Evolutionary conservation across 345 rosid species (phyloP).

Genomic region (Atalantia buxifolia): DNA sequence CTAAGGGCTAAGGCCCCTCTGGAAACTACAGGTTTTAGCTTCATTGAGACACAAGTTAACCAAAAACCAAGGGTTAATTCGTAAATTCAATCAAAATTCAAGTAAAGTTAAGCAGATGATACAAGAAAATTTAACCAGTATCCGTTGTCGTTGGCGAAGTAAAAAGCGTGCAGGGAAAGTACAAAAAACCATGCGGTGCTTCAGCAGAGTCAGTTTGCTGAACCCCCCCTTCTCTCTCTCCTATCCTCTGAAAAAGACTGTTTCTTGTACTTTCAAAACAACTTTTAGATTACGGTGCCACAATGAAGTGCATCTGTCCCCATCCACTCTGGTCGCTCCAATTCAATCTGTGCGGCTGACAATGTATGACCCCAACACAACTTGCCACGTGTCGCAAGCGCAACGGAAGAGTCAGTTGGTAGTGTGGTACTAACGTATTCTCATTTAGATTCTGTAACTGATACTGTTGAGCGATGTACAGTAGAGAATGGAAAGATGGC

Average conservation of each 20-base stretch:
- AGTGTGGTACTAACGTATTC: background rate
- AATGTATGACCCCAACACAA: too few relatives aligned
- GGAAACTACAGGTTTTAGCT: background rate
- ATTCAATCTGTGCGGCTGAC: background rate
- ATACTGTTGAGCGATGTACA: background rate
- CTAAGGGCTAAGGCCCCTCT: background rate
- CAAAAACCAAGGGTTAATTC: background rate
- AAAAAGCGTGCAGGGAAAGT: slow-evolving; percentile 3
- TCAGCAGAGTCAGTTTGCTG: slow-evolving; percentile 8
- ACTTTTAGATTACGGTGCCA: slow-evolving; percentile 1
- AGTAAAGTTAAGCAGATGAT: background rate
- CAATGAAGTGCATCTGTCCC: background rate
- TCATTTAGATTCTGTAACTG: background rate
- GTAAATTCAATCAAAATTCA: background rate
- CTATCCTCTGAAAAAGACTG: slow-evolving; percentile 8
- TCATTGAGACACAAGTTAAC: background rate
- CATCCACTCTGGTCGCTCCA: background rate
- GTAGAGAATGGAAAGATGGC: background rate
- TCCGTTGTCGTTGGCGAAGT: slow-evolving; percentile 10
- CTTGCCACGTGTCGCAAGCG: background rate
- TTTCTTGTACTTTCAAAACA: slow-evolving; percentile 17
- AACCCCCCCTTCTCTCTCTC: background rate
- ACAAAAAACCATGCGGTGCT: slow-evolving; percentile 10
- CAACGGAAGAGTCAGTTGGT: background rate
- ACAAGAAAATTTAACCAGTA: background rate